phyloP scores from a whole-genome alignment of 495 filamentous ascomycete genomes.

The Hypomontagnella submonticulosa region DNA sequence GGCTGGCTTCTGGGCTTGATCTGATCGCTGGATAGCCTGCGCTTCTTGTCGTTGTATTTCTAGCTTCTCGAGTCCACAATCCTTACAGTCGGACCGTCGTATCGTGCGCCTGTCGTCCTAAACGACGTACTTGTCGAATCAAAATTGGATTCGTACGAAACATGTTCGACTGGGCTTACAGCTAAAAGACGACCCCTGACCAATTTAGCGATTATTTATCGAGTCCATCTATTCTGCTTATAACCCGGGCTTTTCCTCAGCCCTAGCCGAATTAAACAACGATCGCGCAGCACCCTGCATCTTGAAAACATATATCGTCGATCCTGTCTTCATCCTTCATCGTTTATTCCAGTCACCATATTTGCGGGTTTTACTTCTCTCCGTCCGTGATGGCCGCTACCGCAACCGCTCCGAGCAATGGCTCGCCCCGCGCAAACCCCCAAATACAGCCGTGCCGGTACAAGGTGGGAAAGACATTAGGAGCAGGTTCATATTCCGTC shows the following conservation, averaged over 20 bases:
- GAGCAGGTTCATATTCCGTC: slow-evolving; percentile 95
- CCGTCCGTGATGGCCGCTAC: slow-evolving; percentile 48
- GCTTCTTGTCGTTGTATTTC: background rate
- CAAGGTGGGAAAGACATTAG: slow-evolving; percentile 98
- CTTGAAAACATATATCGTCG: background rate
- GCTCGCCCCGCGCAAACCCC: slow-evolving; percentile 49
- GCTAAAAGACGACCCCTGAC: slow-evolving; percentile 23
- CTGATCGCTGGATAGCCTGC: too few relatives aligned
- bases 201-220: slow-evolving; percentile 22
- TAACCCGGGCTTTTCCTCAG: slow-evolving; percentile 8
- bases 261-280: background rate
- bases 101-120: background rate
- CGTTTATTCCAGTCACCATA: background rate
- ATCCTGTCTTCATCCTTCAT: background rate
- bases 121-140: slow-evolving; percentile 9
- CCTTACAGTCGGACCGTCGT: background rate
- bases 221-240: slow-evolving; percentile 25
- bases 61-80: background rate
- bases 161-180: slow-evolving; percentile 22
- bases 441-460: slow-evolving; percentile 75
- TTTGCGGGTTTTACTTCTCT: background rate
- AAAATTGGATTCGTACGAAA: slow-evolving; percentile 1
- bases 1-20: too few relatives aligned
- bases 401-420: slow-evolving; percentile 43
- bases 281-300: background rate